phyloP scores from a whole-genome alignment of 176 grass and related monocot species.

The Stipa capillata region DNA sequence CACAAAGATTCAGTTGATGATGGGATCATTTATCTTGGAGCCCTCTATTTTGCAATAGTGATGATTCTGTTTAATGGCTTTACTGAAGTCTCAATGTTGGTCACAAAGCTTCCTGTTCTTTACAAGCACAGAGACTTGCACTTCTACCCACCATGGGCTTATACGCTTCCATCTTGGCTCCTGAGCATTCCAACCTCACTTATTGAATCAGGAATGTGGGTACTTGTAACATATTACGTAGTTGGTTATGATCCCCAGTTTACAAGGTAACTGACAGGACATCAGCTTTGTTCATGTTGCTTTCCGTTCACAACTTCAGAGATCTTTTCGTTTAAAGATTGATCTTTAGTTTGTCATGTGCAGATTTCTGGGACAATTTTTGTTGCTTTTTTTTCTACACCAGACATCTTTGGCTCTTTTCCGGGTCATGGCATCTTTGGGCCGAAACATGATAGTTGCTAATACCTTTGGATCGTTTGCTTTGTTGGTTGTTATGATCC shows the following conservation, averaged over 20 bases:
- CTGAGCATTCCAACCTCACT: conserved; percentile 91
- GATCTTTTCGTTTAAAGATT: conserved; percentile 19
- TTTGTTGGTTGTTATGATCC: conserved; percentile 97
- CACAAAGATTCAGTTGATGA: conserved; percentile 84
- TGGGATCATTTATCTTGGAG: conserved; percentile 91
- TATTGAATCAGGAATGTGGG: conserved; percentile 94
- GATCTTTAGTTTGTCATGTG: conserved; percentile 16
- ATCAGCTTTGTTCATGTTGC: not conserved
- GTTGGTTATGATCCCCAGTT: conserved; percentile 98
- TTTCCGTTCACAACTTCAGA: not conserved
- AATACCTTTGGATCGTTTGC: conserved; percentile 99
- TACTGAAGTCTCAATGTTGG: conserved; percentile 90
- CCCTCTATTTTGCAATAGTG: conserved; percentile 92
- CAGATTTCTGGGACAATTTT: conserved; percentile 91
- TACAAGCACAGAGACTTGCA: conserved; percentile 99
- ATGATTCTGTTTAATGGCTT: conserved; percentile 99
- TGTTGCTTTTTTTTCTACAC: conserved; percentile 96
- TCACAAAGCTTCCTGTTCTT: conserved; percentile 92
- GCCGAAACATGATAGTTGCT: conserved; percentile 97
- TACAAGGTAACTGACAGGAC: conserved; percentile 53
- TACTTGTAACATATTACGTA: conserved; percentile 93
- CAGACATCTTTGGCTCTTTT: conserved; percentile 99
- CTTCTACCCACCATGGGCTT: conserved; percentile 94
- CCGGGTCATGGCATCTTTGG: conserved; percentile 91
- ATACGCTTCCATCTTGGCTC: conserved; percentile 88